Evolutionary conservation across 306 rosid species (phyloP).

Genomic region (Hylodesmum podocarpum): DNA sequence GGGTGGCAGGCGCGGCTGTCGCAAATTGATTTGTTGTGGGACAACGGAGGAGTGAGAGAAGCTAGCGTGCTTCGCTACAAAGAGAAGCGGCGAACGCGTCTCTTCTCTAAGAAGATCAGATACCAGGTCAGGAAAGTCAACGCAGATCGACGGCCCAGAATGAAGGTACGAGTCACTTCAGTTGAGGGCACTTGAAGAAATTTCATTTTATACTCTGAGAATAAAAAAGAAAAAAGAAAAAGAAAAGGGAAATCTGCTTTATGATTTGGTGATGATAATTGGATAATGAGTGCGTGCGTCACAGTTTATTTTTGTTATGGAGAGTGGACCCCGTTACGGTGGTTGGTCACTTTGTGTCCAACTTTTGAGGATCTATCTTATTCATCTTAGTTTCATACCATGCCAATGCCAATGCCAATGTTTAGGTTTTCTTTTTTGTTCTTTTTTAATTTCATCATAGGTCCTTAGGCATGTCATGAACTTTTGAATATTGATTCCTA

Average conservation of each 20-base stretch:
- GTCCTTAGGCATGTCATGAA: not conserved
- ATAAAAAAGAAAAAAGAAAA: not conserved
- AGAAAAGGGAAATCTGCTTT: constrained; percentile 3
- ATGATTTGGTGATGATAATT: constrained; percentile 27
- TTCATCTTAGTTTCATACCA: not conserved
- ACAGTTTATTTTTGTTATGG: constrained; percentile 30
- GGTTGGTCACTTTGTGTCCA: constrained; percentile 38
- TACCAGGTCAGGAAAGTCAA: constrained; percentile 87
- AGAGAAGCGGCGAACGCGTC: constrained; percentile 77
- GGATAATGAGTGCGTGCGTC: constrained; percentile 20
- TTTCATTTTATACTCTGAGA: constrained; percentile 4
- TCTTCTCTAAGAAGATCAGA: constrained; percentile 80
- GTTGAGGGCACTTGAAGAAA: constrained; percentile 11
- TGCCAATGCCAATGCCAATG: not conserved
- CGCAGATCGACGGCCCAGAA: constrained; percentile 89
- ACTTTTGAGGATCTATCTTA: constrained; percentile 40
- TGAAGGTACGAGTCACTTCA: constrained; percentile 58
- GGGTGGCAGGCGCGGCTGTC: constrained; percentile 68
- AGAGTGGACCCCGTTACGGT: constrained; percentile 33
- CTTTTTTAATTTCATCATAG: not conserved
- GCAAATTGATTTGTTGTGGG: constrained; percentile 66
- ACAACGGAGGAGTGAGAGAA: constrained; percentile 64
- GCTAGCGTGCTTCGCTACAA: constrained; percentile 78
- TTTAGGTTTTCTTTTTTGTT: not conserved
- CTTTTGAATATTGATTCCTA: constrained; percentile 10